phyloP scores from a whole-genome alignment of 2,329 filamentous ascomycete genomes.

The Microcera coccophila region DNA sequence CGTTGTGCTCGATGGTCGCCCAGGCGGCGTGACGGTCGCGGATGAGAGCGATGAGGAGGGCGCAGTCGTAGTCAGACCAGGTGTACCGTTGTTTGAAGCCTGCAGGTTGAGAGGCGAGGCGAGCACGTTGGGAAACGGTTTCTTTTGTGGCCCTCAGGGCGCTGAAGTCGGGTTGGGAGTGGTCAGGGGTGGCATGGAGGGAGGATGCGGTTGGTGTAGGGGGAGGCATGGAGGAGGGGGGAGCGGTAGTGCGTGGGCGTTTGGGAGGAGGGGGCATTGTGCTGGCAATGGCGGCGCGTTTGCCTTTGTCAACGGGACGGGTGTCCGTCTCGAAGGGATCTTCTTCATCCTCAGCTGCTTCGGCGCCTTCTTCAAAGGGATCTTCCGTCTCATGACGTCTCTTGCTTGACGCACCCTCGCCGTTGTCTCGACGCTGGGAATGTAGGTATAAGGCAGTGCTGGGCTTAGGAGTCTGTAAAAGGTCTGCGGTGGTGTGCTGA shows the following conservation, averaged over 20 bases:
- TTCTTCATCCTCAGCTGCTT: slow-evolving; percentile 21
- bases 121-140: slow-evolving; percentile 14
- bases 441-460: background rate
- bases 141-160: slow-evolving; percentile 28
- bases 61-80: slow-evolving; percentile 44
- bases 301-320: slow-evolving; percentile 24
- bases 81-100: slow-evolving; percentile 25
- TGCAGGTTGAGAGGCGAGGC: slow-evolving; percentile 18
- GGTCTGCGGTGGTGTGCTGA: slow-evolving; percentile 16
- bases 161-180: slow-evolving; percentile 15
- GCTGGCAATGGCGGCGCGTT: slow-evolving; percentile 13
- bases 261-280: slow-evolving; percentile 4
- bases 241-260: slow-evolving; percentile 7
- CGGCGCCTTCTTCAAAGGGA: slow-evolving; percentile 6
- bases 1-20: slow-evolving; percentile 30
- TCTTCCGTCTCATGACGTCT: background rate
- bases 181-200: slow-evolving; percentile 3
- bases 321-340: slow-evolving; percentile 29
- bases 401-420: background rate
- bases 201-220: slow-evolving; percentile 3
- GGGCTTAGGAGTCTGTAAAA: slow-evolving; percentile 11
- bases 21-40: slow-evolving; percentile 26
- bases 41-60: slow-evolving; percentile 42
- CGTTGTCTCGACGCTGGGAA: background rate
- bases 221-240: slow-evolving; percentile 2